phyloP scores from a whole-genome alignment of 2,329 filamentous ascomycete species.

The Penicillium oxalicum region DNA sequence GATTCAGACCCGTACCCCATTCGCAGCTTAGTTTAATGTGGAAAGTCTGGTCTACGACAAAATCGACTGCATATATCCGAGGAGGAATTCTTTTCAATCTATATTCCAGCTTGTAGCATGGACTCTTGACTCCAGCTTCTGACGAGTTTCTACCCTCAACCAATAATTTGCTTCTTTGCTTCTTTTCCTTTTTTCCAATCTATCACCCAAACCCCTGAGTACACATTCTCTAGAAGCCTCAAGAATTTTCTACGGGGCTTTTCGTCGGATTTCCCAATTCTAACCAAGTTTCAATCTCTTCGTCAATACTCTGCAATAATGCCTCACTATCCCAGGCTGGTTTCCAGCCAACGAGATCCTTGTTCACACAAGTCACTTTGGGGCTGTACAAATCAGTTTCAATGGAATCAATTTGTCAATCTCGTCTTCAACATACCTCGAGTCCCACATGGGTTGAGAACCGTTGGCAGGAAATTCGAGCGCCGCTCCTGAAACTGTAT shows the following conservation, averaged over 20 bases:
- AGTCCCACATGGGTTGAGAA: not conserved
- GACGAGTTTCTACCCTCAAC: too few species aligned
- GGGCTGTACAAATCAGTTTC: not conserved
- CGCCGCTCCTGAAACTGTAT: not conserved
- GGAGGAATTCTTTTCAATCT: too few species aligned
- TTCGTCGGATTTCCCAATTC: not conserved
- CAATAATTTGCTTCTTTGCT: not conserved
- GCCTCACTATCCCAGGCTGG: not conserved
- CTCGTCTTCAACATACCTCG: not conserved
- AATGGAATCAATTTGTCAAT: too few species aligned
- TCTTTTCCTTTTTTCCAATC: not conserved
- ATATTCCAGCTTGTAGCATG: too few species aligned
- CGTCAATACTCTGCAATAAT: constrained; percentile 1
- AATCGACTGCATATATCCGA: too few species aligned
- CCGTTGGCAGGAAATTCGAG: not conserved
- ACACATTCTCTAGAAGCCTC: not conserved
- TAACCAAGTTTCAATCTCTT: constrained; percentile 1
- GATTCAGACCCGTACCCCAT: too few species aligned
- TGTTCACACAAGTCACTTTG: not conserved
- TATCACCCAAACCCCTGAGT: not conserved
- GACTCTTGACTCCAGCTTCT: too few species aligned
- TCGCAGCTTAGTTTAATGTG: too few species aligned
- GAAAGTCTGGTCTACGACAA: too few species aligned
- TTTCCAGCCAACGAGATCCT: constrained; percentile 1
- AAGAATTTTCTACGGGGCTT: not conserved